Evolutionary conservation across 1,284 basidiomycete genomes (phyloP), one percentile per base, ranked within the genome.

Genomic region (Porodaedalea pini): DNA sequence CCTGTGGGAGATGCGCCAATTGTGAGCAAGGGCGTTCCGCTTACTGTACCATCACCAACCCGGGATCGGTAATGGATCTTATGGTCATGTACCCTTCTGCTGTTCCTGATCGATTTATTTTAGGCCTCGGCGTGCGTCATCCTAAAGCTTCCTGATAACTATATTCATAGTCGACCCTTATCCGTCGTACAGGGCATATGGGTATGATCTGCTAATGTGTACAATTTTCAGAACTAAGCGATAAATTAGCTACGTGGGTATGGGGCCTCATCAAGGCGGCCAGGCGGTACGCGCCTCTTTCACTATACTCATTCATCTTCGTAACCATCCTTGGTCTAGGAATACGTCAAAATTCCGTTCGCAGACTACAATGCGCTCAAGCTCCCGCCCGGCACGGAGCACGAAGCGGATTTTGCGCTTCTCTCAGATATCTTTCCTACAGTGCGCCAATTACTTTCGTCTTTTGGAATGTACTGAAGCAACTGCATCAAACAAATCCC

Each of bases 361-460:
- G 79, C 78, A 15, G 78, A 81, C 61, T 80, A 78, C 68, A 80
- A 79, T 60, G 78, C 77, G 4, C 67, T 81, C 19, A 73, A 73
- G 50, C 71, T 82, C 0, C 80, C 79, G 10, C 70, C 75, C n/a
- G 79, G 80, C 4, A 78, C 64, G 17, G 77, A 78, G 62, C 71
- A 78, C 58, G 79, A 81, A 65, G 76, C 76, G n/a, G 79, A 81
- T 59, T 82, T 82, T 64, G 77, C 78, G 1, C 64, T 80, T 27
- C 69, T 82, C 4, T 77, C 79, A 13, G 80, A 80, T 63, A 79
- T 80, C 49, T 80, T 80, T 69, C 78, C 78, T 23, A 80, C 78
- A 2, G 77, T 77, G 52, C 53, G 71, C 39, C 25, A 50, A n/a
- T 54, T 10, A 25, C 43, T 10, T 49, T 2, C 57, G 37, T 45